Conservation (phyloP, 163 green algal genomes). For the Chloromonas sp. region DNA sequence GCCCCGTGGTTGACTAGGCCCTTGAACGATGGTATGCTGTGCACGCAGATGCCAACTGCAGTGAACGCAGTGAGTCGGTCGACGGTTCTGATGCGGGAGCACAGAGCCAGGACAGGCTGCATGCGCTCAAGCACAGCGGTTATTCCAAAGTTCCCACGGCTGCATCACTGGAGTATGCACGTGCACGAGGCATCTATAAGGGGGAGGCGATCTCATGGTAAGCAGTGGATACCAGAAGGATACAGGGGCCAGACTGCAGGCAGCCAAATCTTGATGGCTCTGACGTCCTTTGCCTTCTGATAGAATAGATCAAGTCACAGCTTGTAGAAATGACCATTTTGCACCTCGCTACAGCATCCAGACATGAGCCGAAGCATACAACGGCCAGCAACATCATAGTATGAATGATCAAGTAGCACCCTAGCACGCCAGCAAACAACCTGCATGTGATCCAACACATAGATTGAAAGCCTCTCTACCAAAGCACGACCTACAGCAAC, state of each 20-base stretch:
- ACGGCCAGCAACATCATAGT: too few relatives aligned
- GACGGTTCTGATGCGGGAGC: background rate
- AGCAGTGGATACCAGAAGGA: background rate
- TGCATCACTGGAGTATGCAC: constrained; percentile 22
- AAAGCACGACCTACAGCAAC: too few relatives aligned
- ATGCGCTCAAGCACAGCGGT: background rate
- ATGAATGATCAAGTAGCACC: too few relatives aligned
- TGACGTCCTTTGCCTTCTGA: background rate
- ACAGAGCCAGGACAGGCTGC: background rate
- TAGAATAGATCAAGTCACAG: background rate
- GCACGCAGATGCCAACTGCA: background rate
- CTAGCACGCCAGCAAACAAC: too few relatives aligned
- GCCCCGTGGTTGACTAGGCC: too few relatives aligned
- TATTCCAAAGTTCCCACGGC: background rate
- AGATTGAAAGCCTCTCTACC: too few relatives aligned
- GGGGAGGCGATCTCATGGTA: constrained; percentile 15
- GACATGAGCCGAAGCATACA: too few relatives aligned
- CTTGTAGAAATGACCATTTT: background rate
- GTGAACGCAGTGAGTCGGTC: background rate
- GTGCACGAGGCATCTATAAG: constrained; percentile 15
- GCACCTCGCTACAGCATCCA: too few relatives aligned
- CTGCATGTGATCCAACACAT: too few relatives aligned
- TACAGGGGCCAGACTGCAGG: background rate
- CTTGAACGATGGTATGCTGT: background rate
- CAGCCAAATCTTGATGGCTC: background rate